phyloP scores from a whole-genome alignment of 2,329 filamentous ascomycete species.

The Fusarium fujikuroi region DNA sequence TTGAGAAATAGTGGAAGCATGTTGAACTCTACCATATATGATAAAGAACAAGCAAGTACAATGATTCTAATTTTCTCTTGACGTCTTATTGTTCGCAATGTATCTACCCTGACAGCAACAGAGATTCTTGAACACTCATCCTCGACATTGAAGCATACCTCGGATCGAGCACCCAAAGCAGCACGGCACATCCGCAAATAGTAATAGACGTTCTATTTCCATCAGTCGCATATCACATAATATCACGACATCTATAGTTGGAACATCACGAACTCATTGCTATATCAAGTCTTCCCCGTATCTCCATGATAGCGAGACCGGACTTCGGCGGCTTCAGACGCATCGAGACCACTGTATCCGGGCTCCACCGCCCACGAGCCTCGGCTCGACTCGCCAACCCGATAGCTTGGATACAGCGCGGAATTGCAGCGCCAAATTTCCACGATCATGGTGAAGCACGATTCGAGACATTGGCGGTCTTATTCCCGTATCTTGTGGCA shows the following conservation, averaged over 20 bases:
- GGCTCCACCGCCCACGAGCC: background rate
- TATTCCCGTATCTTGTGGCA: background rate
- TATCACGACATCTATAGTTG: no score
- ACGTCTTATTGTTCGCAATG: no score
- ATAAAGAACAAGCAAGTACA: accelerated
- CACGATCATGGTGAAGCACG: background rate
- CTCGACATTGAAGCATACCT: accelerated
- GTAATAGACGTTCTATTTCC: background rate
- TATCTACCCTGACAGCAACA: accelerated
- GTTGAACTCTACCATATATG: accelerated
- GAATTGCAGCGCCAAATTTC: background rate
- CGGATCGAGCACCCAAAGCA: no score
- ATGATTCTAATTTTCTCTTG: accelerated
- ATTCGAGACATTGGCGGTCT: background rate
- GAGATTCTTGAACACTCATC: accelerated
- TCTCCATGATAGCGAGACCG: background rate
- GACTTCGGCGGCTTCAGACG: background rate
- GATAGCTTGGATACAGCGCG: background rate
- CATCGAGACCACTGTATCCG: background rate
- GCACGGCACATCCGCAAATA: no score
- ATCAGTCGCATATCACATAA: background rate
- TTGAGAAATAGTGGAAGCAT: no score
- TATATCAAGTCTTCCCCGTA: background rate
- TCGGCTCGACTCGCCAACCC: background rate
- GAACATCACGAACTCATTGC: background rate